Conservation (phyloP, 2,329 filamentous ascomycete genomes). For the Botryotinia narcissicola region DNA sequence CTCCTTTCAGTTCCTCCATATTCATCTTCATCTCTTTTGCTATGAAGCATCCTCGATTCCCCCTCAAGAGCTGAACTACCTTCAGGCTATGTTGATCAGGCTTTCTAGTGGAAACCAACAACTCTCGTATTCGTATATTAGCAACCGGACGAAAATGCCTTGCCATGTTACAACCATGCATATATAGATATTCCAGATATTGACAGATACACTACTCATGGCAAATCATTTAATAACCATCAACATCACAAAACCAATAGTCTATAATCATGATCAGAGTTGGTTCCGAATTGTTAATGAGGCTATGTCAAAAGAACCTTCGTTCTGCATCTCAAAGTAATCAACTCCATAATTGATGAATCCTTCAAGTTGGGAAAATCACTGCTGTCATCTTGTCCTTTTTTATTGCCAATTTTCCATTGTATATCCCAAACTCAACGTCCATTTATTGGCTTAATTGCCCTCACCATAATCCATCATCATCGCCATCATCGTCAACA, state of each 20-base stretch:
- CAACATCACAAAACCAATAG: background rate
- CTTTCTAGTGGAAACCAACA: constrained; percentile 11
- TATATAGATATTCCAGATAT: background rate
- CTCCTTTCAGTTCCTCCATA: too few relatives aligned
- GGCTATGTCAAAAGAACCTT: background rate
- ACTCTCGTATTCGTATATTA: constrained; percentile 1
- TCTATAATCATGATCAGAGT: background rate
- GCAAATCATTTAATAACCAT: background rate
- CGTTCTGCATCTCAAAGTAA: background rate
- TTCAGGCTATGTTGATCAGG: background rate
- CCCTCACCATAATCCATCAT: background rate
- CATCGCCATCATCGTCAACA: background rate
- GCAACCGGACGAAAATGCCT: background rate
- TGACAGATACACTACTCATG: background rate
- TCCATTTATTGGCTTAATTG: background rate
- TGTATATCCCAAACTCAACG: background rate
- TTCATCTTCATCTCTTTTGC: background rate
- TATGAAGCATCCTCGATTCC: background rate
- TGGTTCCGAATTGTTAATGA: background rate
- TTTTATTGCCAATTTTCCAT: background rate
- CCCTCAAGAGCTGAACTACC: background rate
- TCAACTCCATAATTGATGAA: background rate
- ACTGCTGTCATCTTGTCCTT: background rate
- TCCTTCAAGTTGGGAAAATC: background rate
- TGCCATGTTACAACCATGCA: background rate